A percentile compares a stretch with the other conserved stretches of the same genome.
Conservation (phyloP, 768 basidiomycete genomes). For the Mycena polygramma region DNA sequence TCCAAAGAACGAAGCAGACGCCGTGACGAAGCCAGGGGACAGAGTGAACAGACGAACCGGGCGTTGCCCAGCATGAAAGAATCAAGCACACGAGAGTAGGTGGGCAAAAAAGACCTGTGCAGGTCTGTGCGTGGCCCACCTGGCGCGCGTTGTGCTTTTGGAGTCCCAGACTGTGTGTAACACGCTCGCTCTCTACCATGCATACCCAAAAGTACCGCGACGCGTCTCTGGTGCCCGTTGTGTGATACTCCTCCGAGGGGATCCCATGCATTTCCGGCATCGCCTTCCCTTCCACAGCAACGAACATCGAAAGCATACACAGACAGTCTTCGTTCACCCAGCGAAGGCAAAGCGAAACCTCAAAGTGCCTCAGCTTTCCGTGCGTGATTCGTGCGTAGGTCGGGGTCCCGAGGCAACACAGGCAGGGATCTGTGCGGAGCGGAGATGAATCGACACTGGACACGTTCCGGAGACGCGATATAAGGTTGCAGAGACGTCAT, state of each 20-base stretch:
- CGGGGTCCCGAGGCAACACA: constrained; percentile 38
- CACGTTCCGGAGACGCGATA: constrained; percentile 38
- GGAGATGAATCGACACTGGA: constrained; percentile 16
- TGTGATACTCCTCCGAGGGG: constrained; percentile 13
- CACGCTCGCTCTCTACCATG: constrained; percentile 19
- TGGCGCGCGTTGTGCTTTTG: constrained; percentile 13
- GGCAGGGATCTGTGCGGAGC: constrained; percentile 35
- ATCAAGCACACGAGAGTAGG: constrained; percentile 29
- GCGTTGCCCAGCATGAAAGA: constrained; percentile 28
- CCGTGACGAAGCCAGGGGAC: constrained; percentile 21
- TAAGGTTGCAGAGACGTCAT: constrained; percentile 35
- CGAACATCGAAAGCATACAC: constrained; percentile 32
- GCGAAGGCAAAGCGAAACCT: constrained; percentile 26
- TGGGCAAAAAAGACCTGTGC: constrained; percentile 20
- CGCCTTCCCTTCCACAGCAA: constrained; percentile 36
- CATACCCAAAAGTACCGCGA: constrained; percentile 37
- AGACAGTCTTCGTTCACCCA: constrained; percentile 2
- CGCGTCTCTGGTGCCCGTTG: constrained; percentile 36
- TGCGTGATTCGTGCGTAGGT: constrained; percentile 30
- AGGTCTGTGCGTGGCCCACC: constrained; percentile 32
- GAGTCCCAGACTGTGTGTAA: constrained; percentile 25
- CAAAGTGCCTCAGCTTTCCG: constrained; percentile 34
- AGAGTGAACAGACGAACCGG: constrained; percentile 21
- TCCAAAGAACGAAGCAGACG: constrained; percentile 16
- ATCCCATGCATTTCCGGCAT: constrained; percentile 38